Conservation (phyloP, 2,329 filamentous ascomycete species). For the Aphanoascus verrucosus region DNA sequence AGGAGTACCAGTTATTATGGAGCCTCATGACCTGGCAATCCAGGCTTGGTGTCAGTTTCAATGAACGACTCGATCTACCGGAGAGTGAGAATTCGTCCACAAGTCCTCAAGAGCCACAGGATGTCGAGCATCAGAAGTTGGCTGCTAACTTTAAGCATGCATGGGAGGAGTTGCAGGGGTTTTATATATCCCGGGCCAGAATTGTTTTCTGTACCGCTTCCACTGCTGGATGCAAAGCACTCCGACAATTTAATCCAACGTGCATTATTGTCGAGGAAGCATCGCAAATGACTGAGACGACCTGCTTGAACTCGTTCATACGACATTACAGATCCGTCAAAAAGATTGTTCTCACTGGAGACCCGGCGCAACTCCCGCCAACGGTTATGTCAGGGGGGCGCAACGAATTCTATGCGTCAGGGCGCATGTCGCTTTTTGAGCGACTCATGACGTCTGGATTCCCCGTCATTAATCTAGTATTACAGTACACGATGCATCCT, state of each 20-base stretch:
- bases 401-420: neutral
- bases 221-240: conserved; percentile 1
- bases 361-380: neutral
- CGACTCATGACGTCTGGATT: neutral
- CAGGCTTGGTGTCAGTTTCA: no score
- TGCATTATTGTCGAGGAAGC: conserved; percentile 7
- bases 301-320: neutral
- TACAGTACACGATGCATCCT: neutral
- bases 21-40: no score
- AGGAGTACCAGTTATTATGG: no score
- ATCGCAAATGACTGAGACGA: conserved; percentile 3
- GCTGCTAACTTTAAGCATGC: neutral
- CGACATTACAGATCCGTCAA: neutral
- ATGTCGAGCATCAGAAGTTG: no score
- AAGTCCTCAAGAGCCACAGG: no score
- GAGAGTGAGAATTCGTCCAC: no score
- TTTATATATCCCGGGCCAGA: neutral
- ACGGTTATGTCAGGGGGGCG: neutral
- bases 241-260: conserved; percentile 1
- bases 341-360: neutral
- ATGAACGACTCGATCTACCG: no score
- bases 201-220: conserved; percentile 2
- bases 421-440: neutral
- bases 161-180: neutral
- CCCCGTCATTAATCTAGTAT: neutral